These are phyloP conservation scores for Scolecobasidium constrictum DNA, from an alignment of 2,329 filamentous ascomycete species.

Conservation along the genomic window DNA sequence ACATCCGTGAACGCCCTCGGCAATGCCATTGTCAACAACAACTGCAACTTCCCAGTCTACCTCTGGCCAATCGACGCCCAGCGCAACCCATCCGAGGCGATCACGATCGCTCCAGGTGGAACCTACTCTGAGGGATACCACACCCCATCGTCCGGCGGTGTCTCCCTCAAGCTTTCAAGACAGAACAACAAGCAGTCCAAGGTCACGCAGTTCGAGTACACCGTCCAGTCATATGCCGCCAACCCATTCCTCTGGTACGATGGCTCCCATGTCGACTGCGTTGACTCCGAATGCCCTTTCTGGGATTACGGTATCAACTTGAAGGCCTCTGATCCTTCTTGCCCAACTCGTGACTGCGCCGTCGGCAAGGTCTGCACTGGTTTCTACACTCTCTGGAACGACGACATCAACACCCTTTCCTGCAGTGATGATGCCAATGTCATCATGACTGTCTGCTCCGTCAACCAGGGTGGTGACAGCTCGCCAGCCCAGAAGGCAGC, in stretches of 20 bases:
- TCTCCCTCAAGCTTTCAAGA: conserved; percentile 30
- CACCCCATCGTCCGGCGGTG: conserved; percentile 16
- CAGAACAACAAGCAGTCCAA: conserved; percentile 6
- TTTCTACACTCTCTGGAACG: conserved; percentile 10
- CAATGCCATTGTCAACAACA: conserved; percentile 24
- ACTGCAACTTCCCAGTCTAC: conserved; percentile 25
- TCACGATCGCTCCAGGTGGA: conserved; percentile 16
- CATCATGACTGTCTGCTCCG: conserved; percentile 9
- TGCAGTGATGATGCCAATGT: conserved; percentile 10
- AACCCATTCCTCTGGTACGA: conserved; percentile 22
- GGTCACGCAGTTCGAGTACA: conserved; percentile 26
- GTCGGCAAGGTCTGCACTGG: conserved; percentile 8
- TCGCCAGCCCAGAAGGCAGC: conserved; percentile 1
- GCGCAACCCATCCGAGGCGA: conserved; percentile 13
- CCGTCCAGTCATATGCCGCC: conserved; percentile 12
- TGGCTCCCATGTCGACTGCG: conserved; percentile 27
- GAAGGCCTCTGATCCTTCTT: conserved; percentile 7
- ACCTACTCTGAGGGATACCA: conserved; percentile 23
- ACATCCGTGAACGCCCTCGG: conserved; percentile 13
- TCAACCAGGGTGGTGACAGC: neutral
- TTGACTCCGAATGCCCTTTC: conserved; percentile 20
- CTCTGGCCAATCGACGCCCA: conserved; percentile 25
- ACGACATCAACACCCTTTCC: conserved; percentile 10
- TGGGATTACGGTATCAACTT: conserved; percentile 23
- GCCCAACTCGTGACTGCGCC: conserved; percentile 11